Evolutionary conservation across 768 basidiomycete genomes (phyloP).

Genomic region (Psilocybe cyanescens): DNA sequence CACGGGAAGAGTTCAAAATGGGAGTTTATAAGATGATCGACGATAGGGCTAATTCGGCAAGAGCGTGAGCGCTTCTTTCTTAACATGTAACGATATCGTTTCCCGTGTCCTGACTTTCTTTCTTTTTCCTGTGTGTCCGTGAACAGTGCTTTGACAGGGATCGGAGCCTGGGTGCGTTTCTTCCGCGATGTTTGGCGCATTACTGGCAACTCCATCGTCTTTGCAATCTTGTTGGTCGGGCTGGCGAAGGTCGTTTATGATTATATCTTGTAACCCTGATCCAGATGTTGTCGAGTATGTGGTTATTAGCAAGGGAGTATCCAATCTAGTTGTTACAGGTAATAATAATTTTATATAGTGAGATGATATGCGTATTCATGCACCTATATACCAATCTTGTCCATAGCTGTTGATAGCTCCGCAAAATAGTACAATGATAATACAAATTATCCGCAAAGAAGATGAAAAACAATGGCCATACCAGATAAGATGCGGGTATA

Average conservation of each 20-base stretch:
- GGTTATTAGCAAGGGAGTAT: not conserved
- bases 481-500: not conserved
- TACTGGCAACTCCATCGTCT: constrained; percentile 29
- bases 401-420: not conserved
- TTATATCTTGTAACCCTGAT: constrained; percentile 22
- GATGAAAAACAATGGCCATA: not conserved
- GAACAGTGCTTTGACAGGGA: constrained; percentile 27
- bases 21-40: constrained; percentile 60
- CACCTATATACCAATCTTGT: no score
- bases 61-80: constrained; percentile 27
- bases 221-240: constrained; percentile 20
- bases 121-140: not conserved
- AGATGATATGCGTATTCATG: no score
- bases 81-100: not conserved
- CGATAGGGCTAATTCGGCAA: constrained; percentile 37
- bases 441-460: constrained; percentile 5
- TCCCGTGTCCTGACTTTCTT: not conserved
- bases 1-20: constrained; percentile 48
- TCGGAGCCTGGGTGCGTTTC: constrained; percentile 30
- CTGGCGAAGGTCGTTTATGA: constrained; percentile 34
- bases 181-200: constrained; percentile 33
- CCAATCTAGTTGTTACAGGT: not conserved
- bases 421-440: constrained; percentile 1
- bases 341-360: not conserved
- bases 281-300: constrained; percentile 2